Evolutionary conservation across 2,329 filamentous ascomycete genomes (phyloP).

Genomic region (Colletotrichum orchidophilum): DNA sequence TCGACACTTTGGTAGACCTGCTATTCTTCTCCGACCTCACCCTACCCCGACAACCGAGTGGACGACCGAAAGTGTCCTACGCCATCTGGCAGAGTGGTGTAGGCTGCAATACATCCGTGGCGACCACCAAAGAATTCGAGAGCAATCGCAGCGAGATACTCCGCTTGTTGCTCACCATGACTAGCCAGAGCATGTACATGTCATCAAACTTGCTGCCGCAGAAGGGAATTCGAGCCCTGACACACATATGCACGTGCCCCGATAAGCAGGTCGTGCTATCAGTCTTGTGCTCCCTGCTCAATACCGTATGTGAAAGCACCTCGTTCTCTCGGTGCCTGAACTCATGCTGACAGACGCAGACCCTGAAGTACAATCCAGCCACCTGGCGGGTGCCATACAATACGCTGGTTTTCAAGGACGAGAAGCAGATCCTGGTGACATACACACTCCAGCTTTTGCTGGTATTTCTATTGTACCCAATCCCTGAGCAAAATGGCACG

Average conservation of each 20-base stretch:
- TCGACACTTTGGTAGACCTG: conserved; percentile 88
- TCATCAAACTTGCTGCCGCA: conserved; percentile 81
- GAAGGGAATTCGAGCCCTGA: conserved; percentile 83
- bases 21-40: conserved; percentile 94
- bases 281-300: conserved; percentile 89
- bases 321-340: neutral
- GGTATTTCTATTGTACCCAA: conserved; percentile 84
- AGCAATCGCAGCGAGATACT: conserved; percentile 92
- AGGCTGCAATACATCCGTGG: conserved; percentile 89
- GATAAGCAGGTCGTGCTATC: conserved; percentile 94
- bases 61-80: conserved; percentile 85
- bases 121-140: conserved; percentile 91
- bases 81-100: conserved; percentile 99
- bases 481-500: conserved; percentile 76
- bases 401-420: conserved; percentile 89
- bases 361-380: conserved; percentile 94
- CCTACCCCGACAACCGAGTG: conserved; percentile 75
- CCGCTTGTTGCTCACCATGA: conserved; percentile 83
- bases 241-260: conserved; percentile 85
- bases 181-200: conserved; percentile 94
- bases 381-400: conserved; percentile 96
- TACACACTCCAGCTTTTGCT: conserved; percentile 94
- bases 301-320: conserved; percentile 73
- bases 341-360: conserved; percentile 57
- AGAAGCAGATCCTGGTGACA: conserved; percentile 88